Evolutionary conservation across 1,139 yeast species (phyloP), one percentile per base, ranked within the genome.

Genomic region (Candida sanyaensis): DNA sequence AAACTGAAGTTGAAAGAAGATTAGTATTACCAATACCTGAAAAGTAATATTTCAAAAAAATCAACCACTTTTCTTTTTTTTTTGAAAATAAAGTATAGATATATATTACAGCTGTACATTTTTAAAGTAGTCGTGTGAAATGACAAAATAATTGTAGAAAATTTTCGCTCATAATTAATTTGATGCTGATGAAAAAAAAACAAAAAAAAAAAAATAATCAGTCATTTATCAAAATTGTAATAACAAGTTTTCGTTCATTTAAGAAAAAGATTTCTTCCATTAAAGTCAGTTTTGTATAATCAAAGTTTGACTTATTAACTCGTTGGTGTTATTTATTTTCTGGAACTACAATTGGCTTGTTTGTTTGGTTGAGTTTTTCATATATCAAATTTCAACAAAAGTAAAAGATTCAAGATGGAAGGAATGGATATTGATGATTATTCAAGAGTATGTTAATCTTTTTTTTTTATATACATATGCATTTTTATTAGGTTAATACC

Each of bases 1-100:
- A 92, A 62, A 93, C 97, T 0, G 97, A 91, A 58, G 98, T 93
- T 2, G 91, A 86, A 50, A 74, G 98, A 55, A 71, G 92, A 49
- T 75, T 88, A 50, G 98, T 92, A 4, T 71, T 92, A 38, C 95
- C 96, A 3, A 83, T 76, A 55, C 93, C 95, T 1, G 77, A 69
- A 47, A 65, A 64, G 55, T 63, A 54, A 45, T 32, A 17, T 10
- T n/a, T n/a, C n/a, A 17, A 2, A 17, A 17, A 17, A 17, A 17
- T 17, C 21, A 17, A 17, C 21, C 21, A 17, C 21, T 17, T 17
- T 17, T 17, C 3, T 3, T 17, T 17, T 17, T 17, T 17, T 17
- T n/a, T n/a, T n/a, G n/a, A n/a, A n/a, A n/a, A n/a, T 17, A 17
- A 17, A 17, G 21, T 17, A 17, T 17, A 17, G 3, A 17, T 17